These are phyloP conservation scores for Allantophomopsis cytisporea DNA, from an alignment of 2,329 filamentous ascomycete genomes.

Conservation along the genomic window DNA sequence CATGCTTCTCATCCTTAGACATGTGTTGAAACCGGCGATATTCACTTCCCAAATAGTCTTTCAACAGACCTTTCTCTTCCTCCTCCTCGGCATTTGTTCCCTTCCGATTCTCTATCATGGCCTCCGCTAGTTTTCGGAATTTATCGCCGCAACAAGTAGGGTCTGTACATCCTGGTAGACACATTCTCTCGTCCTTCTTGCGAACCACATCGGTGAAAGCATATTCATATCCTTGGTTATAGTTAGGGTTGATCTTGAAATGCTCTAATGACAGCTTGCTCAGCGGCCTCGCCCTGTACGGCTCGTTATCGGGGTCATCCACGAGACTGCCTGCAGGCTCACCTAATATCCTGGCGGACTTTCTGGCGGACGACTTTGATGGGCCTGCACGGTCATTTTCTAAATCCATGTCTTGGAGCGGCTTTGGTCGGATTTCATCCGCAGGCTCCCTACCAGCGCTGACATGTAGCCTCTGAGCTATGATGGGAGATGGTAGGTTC, in stretches of 20 bases:
- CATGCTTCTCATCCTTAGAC: conserved; percentile 43
- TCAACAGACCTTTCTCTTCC: conserved; percentile 35
- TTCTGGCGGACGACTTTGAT: background rate
- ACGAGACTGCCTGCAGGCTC: conserved; percentile 1
- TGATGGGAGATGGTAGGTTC: too few species aligned
- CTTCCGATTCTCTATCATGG: conserved; percentile 4
- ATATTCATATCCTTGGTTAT: conserved; percentile 42
- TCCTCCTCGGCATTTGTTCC: conserved; percentile 14
- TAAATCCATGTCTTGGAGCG: background rate
- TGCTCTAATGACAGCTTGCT: conserved; percentile 29
- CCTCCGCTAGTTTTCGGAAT: conserved; percentile 15
- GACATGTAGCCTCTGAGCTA: too few species aligned
- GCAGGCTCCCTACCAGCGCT: too few species aligned
- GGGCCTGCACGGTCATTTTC: background rate
- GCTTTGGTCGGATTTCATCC: background rate
- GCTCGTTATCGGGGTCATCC: conserved; percentile 14
- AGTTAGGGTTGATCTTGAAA: conserved; percentile 51
- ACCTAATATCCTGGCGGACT: background rate
- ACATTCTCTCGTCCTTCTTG: conserved; percentile 40
- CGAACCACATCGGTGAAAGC: conserved; percentile 49
- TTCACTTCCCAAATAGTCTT: conserved; percentile 39
- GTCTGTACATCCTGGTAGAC: conserved; percentile 47
- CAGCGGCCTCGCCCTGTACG: conserved; percentile 25
- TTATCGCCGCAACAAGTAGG: conserved; percentile 33
- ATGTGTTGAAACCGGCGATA: conserved; percentile 45